Evolutionary conservation across 768 basidiomycete genomes (phyloP), one percentile per base, ranked within the genome.

Genomic region (Suillus plorans): DNA sequence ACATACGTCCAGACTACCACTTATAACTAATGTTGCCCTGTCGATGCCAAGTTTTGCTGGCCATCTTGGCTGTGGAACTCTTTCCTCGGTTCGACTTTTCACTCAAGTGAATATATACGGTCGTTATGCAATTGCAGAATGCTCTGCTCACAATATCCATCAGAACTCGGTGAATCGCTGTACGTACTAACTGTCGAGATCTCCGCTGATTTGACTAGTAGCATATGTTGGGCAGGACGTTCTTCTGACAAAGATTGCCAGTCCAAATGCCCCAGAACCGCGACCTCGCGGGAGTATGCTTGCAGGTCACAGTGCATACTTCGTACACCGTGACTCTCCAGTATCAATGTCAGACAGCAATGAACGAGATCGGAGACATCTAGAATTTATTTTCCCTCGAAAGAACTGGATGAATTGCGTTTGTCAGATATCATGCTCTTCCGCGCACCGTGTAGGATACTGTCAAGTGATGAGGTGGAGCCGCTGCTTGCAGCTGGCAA

Each of bases 311-410:
- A 31, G 31, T 62, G 39, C 56, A 65, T 9, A 42, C 64, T 22
- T 42, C 22, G 0, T 41, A 61, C 37, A 52, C n/a, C n/a, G n/a
- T n/a, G n/a, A n/a, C 31, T 31, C 52, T 65, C 41, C 61, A 62
- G 44, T 65, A 62, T 42, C 60, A 65, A 9, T 65, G 64, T n/a
- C 25, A 49, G n/a, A 34, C 50, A 2, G 34, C 36, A 39, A 56
- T 56, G 13, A 52, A 53, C n/a, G 47, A 61, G 12, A 53, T 62
- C n/a, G 61, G 64, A 20, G 52, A 47, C 18, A 37, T 61, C 10
- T 50, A 14, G 37, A 37, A 53, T 31, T 31, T 63, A 47, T n/a
- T 8, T 31, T 39, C 64, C 61, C 10, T 53, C 41, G 12, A 61
- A 18, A 2, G 22, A 12, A 22, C 12, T 39, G 10, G 28, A 41